Evolutionary conservation across 495 filamentous ascomycete species (phyloP).

Genomic region (Aspergillus nidulans): DNA sequence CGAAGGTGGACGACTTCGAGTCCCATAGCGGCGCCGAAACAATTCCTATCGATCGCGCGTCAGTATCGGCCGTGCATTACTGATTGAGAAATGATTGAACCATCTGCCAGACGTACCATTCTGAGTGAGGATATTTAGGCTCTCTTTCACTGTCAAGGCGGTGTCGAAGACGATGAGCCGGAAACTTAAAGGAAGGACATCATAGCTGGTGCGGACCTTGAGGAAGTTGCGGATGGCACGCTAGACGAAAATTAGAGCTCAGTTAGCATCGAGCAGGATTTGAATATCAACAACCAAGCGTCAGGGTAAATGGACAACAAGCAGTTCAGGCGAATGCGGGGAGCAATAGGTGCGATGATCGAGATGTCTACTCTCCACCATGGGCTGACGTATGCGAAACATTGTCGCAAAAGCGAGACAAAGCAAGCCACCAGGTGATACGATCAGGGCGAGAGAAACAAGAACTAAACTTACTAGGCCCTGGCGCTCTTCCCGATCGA

Average conservation of each 20-base stretch:
- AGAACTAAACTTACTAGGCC: conserved; percentile 67
- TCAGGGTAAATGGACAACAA: neutral
- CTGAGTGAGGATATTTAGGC: conserved; percentile 91
- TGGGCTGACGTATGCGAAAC: neutral
- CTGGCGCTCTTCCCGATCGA: conserved; percentile 89
- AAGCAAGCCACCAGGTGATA: conserved; percentile 6
- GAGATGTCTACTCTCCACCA: neutral
- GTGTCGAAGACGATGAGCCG: conserved; percentile 95
- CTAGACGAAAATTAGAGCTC: conserved; percentile 43
- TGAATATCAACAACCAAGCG: neutral
- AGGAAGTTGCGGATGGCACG: conserved; percentile 91
- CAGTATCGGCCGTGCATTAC: conserved; percentile 17
- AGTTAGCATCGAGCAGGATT: conserved; percentile 28
- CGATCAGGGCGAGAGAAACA: conserved; percentile 7
- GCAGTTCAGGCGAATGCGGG: neutral
- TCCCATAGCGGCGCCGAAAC: conserved; percentile 98
- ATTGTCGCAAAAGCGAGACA: conserved; percentile 3
- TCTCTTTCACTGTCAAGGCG: conserved; percentile 92
- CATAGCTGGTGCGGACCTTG: conserved; percentile 93
- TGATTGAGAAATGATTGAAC: neutral
- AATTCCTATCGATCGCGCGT: conserved; percentile 62
- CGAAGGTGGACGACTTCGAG: conserved; percentile 87
- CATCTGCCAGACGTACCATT: conserved; percentile 62
- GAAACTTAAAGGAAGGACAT: conserved; percentile 97
- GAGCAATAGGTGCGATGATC: neutral